phyloP scores from a whole-genome alignment of 805 yeast species.

The Cyberlindnera japonica region DNA sequence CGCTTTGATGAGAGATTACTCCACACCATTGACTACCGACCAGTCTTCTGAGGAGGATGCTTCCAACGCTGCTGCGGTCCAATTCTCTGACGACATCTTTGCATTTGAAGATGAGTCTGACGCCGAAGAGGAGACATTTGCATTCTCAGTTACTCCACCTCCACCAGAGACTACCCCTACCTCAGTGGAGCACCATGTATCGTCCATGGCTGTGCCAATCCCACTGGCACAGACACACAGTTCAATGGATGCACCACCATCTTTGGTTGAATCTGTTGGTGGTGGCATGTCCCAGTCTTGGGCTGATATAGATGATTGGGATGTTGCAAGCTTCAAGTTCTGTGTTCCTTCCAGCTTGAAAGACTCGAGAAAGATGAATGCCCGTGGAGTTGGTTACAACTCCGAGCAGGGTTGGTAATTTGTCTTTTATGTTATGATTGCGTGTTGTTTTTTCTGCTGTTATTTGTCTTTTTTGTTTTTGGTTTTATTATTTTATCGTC shows the following conservation, averaged over 20 bases:
- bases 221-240: background rate
- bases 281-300: slow-evolving; percentile 15
- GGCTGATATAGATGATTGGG: slow-evolving; percentile 19
- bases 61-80: slow-evolving; percentile 1
- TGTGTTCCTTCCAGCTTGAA: slow-evolving; percentile 8
- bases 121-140: slow-evolving; percentile 4
- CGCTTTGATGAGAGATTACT: slow-evolving; percentile 34
- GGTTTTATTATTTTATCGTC: too few relatives aligned
- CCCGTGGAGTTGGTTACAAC: background rate
- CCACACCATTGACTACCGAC: slow-evolving; percentile 55
- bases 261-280: slow-evolving; percentile 9
- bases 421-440: too few relatives aligned
- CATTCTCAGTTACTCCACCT: background rate
- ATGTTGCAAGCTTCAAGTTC: slow-evolving; percentile 10
- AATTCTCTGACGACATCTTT: slow-evolving; percentile 13
- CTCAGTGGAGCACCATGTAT: background rate
- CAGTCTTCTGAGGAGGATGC: slow-evolving; percentile 43
- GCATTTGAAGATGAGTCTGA: slow-evolving; percentile 8
- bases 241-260: slow-evolving; percentile 8
- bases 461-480: too few relatives aligned
- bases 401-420: slow-evolving; percentile 2
- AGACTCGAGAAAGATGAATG: background rate
- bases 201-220: background rate
- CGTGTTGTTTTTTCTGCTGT: too few relatives aligned
- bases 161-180: background rate